Evolutionary conservation across 1,284 basidiomycete species (phyloP), one percentile per base, ranked within the genome.

Genomic region (Puccinia horiana): DNA sequence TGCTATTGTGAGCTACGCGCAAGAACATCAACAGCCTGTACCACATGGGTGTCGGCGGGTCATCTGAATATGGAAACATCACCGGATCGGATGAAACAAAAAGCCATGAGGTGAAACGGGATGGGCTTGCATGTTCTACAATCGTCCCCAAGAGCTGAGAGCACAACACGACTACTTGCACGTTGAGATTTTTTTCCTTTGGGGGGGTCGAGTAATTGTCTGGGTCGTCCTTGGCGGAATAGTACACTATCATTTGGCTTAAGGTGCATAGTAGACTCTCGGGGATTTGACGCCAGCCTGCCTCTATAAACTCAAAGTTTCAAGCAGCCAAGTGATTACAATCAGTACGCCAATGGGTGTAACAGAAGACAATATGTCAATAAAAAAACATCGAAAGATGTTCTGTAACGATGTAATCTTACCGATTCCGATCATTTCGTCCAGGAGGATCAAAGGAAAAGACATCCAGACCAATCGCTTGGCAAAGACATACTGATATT

Each of bases 401-500:
- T 52, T 35, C 32, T 54, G 1, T 9, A 58, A 58, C 16, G n/a
- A 42, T 40, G 12, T 29, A 75, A 20, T 44, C 73, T 58, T 29
- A 75, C 73, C 73, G 11, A 40, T 75, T 26, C 32, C 49, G 44
- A 16, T 11, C 54, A 75, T 54, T 75, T 75, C 73, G 26, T 75
- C 73, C 11, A 75, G 54, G n/a, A 75, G 54, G 40, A 75, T 54
- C 18, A 75, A 54, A 42, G 73, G 73, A 61, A 75, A 58, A 26
- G 73, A 75, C 73, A 56, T 75, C 73, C 52, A 75, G 49, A 54
- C 73, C 35, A 75, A 61, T 23, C 73, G 52, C 23, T 75, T 75
- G 11, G 49, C 8, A 75, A 58, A 58, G 3, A 35, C 52, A 75
- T 58, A 75, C 73, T 75, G 58, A 2, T 74, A 6, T n/a, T 40